phyloP scores from a whole-genome alignment of 371 early-diverging fungal genomes.

The Rhizomucor pusillus region DNA sequence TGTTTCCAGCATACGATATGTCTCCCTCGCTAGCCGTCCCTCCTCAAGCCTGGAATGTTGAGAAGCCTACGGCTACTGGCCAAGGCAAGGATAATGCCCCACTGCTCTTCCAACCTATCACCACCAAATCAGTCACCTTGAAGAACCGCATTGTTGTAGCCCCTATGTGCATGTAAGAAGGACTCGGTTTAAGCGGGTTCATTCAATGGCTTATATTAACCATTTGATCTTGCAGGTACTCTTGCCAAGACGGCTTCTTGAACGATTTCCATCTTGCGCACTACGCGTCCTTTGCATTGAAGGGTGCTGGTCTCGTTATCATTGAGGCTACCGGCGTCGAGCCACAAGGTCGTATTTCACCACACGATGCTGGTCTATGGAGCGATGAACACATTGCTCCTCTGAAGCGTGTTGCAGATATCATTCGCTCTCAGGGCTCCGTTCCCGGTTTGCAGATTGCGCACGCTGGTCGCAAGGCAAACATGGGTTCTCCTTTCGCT shows the following conservation, averaged over 20 bases:
- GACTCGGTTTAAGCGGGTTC: no score
- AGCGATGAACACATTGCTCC: slow-evolving; percentile 69
- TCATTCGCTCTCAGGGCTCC: slow-evolving; percentile 61
- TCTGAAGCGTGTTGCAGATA: slow-evolving; percentile 59
- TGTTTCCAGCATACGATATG: no score
- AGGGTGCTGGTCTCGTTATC: slow-evolving; percentile 74
- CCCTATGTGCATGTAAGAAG: slow-evolving; percentile 73
- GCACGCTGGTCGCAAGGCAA: slow-evolving; percentile 84
- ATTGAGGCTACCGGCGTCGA: slow-evolving; percentile 81
- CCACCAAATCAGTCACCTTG: slow-evolving; percentile 52
- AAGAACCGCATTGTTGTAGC: slow-evolving; percentile 78
- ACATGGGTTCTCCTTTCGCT: slow-evolving; percentile 48
- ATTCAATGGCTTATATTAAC: neutral
- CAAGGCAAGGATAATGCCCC: slow-evolving; percentile 7
- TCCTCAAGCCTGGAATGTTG: slow-evolving; percentile 8
- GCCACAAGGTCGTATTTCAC: slow-evolving; percentile 76
- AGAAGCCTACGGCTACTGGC: slow-evolving; percentile 13
- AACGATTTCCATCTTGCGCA: slow-evolving; percentile 52
- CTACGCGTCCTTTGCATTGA: slow-evolving; percentile 65
- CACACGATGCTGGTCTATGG: slow-evolving; percentile 77
- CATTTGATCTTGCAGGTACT: slow-evolving; percentile 9
- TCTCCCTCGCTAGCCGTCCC: slow-evolving; percentile 2
- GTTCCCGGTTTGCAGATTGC: slow-evolving; percentile 75
- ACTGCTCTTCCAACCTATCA: slow-evolving; percentile 64
- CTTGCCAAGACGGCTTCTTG: slow-evolving; percentile 15